Base-by-base conservation (phyloP, 1,284 basidiomycete genomes). In the Agroathelia rolfsii region DNA sequence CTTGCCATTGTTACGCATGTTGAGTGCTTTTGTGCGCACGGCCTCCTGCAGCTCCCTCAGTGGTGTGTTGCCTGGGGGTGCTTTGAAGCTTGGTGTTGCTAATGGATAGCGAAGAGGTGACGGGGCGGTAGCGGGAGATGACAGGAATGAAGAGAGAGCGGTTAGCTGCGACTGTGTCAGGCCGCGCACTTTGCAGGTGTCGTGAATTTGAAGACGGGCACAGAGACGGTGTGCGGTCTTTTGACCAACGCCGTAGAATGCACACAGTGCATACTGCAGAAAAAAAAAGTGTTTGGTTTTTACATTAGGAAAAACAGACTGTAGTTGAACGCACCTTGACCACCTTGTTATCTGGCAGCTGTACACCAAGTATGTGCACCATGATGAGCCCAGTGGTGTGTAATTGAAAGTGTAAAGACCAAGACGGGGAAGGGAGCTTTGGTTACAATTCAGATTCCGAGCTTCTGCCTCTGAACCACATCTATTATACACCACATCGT, bases 131-230 rank as follows among this genome's bases (percentile, higher is more conserved):
- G 70, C 60, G 0, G 89, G 89, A 0, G 87, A 86, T 1, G 87
- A 89, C 9, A 94, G 75, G 57, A 90, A 89, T 8, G 90, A 85
- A 7, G 87, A 80, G 11, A 94, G 69, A 22, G 77, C 68, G 10
- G 85, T 92, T 36, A 89, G 65, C 65, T 94, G 89, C 17, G 70
- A 62, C 16, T 86, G 76, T 8, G 81, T 76, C 16, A 94, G 64
- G 48, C 85, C 72, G 32, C 69, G 69, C 39, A 94, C 72, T 53
- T 74, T 77, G 56, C 81, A 78, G 35, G 67, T 67, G 62, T 83
- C 74, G 57, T 94, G 88, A 38, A 94, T 78, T 49, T 83, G 81
- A 27, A 92, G 71, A 37, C 90, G 83, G 3, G 90, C 87, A 55
- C 90, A 93, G 20, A 94, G 67, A 18, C 79, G 78, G 35, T 72